A percentile compares a stretch with the other conserved stretches of the same genome.
Conservation (phyloP, 345 rosid species). For the sweet orange (Citrus sinensis) region DNA sequence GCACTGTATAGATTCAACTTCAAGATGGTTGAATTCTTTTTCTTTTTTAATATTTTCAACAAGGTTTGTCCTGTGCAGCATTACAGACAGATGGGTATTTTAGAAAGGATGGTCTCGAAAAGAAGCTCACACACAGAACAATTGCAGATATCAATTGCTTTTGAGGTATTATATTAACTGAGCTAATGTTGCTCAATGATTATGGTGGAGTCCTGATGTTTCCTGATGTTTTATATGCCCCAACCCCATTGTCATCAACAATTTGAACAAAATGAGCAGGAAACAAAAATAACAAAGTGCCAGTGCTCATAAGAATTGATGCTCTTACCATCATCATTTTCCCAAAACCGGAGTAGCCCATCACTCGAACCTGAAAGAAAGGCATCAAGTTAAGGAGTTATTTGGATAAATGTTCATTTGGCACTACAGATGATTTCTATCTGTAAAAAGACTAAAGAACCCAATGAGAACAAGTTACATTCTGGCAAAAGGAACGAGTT, state of each 20-base stretch:
- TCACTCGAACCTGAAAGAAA: constrained; percentile 82
- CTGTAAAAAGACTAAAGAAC: neutral
- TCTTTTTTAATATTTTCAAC: neutral
- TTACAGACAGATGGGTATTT: neutral
- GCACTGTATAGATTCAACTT: constrained; percentile 3
- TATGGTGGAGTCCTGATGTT: neutral
- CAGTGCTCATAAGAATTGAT: neutral
- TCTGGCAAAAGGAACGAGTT: neutral
- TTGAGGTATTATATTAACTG: neutral
- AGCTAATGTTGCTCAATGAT: neutral
- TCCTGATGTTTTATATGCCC: neutral
- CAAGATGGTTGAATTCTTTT: neutral
- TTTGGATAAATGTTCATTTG: neutral
- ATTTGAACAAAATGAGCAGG: neutral
- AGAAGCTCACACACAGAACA: neutral
- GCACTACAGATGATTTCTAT: neutral
- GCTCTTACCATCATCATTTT: constrained; percentile 78
- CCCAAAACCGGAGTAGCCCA: constrained; percentile 99
- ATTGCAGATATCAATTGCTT: neutral
- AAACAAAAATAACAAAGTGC: neutral
- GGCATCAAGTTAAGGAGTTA: constrained; percentile 17
- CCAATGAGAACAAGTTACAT: neutral
- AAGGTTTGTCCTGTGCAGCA: neutral
- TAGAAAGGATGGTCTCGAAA: neutral
- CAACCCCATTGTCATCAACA: neutral